Evolutionary conservation across 805 yeast genomes (phyloP).

Genomic region (Candida golubevii): DNA sequence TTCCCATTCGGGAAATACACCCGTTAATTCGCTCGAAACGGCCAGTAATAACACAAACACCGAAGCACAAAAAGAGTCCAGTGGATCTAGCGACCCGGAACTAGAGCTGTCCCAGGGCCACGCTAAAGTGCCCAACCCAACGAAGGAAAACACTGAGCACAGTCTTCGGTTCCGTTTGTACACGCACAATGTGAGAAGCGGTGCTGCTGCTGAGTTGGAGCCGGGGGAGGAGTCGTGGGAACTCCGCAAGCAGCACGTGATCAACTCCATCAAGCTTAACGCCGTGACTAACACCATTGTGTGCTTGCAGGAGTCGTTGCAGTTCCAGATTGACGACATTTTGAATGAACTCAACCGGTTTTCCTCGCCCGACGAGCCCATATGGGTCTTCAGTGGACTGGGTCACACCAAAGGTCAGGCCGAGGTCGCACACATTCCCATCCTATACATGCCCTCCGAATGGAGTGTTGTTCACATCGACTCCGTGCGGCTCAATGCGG

Average conservation of each 20-base stretch:
- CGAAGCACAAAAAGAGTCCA: too few relatives aligned
- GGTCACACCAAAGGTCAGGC: conserved; percentile 17
- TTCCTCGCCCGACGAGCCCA: conserved; percentile 3
- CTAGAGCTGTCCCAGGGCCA: conserved; percentile 5
- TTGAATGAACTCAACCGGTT: conserved; percentile 13
- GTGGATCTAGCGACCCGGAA: background rate
- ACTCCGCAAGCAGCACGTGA: conserved; percentile 16
- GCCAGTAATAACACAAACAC: too few relatives aligned
- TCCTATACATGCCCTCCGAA: conserved; percentile 12
- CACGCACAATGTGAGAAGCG: conserved; percentile 34
- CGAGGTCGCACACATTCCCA: conserved; percentile 19
- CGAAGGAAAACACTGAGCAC: conserved; percentile 4
- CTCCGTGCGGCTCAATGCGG: conserved; percentile 21
- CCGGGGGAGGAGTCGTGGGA: conserved; percentile 28
- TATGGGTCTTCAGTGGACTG: conserved; percentile 16
- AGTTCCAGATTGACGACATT: conserved; percentile 17
- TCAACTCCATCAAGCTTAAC: conserved; percentile 18
- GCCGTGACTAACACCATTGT: conserved; percentile 17
- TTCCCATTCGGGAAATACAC: too few relatives aligned
- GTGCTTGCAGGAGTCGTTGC: conserved; percentile 17
- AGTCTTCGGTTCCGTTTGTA: conserved; percentile 29
- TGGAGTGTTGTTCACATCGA: conserved; percentile 17
- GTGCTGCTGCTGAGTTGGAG: conserved; percentile 20
- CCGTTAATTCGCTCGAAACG: too few relatives aligned
- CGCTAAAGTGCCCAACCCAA: conserved; percentile 13